These are phyloP conservation scores for Aureobasidium sp. DNA, from an alignment of 2,329 filamentous ascomycete genomes.

Conservation along the genomic window DNA sequence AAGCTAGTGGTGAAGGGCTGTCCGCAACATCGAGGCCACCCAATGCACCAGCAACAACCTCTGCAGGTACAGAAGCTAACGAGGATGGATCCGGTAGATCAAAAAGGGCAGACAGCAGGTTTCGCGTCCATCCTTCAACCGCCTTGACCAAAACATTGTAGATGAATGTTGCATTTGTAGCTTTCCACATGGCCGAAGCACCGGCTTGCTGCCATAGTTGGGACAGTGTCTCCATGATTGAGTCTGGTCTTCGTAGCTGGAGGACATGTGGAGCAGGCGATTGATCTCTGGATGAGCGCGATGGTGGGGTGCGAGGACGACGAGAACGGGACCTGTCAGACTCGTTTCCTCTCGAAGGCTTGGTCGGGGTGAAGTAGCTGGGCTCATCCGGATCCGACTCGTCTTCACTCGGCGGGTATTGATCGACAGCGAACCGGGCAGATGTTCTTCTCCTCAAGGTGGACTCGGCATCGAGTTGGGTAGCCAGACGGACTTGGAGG, in stretches of 20 bases:
- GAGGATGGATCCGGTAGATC: conserved; percentile 78
- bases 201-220: conserved; percentile 87
- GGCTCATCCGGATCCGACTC: conserved; percentile 65
- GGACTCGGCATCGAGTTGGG: conserved; percentile 21
- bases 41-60: conserved; percentile 27
- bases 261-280: conserved; percentile 52
- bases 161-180: conserved; percentile 84
- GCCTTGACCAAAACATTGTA: conserved; percentile 82
- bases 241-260: conserved; percentile 65
- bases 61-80: conserved; percentile 47
- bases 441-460: background rate
- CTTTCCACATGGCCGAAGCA: conserved; percentile 89
- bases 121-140: conserved; percentile 85
- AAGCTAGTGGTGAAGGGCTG: conserved; percentile 74
- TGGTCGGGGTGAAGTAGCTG: conserved; percentile 73
- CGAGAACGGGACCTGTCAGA: conserved; percentile 30
- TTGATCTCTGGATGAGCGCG: conserved; percentile 34
- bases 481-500: conserved; percentile 63
- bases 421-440: conserved; percentile 9
- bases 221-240: conserved; percentile 76
- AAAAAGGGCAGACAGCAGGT: conserved; percentile 80
- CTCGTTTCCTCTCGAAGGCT: conserved; percentile 38
- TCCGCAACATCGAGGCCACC: conserved; percentile 74
- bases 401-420: conserved; percentile 41
- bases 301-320: conserved; percentile 37